A percentile compares a stretch with the other conserved stretches of the same genome.
Evolutionary conservation across 2,329 filamentous ascomycete genomes (phyloP).

Genomic region (Aspergillus luchuensis): DNA sequence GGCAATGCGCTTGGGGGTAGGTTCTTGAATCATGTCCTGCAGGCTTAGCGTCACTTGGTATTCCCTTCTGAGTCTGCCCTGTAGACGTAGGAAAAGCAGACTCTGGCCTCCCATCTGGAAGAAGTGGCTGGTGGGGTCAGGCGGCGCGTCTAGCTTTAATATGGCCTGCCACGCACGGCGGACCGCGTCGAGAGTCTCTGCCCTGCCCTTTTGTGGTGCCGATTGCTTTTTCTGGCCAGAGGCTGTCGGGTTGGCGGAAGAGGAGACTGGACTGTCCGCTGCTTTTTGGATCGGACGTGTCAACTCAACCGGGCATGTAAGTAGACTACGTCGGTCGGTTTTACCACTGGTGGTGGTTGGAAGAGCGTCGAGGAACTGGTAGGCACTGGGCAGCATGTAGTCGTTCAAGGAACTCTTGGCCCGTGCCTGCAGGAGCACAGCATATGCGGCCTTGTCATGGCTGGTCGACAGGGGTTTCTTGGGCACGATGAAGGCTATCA

Average conservation of each 20-base stretch:
- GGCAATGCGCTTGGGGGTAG: background rate
- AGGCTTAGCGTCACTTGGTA: background rate
- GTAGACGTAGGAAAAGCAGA: constrained; percentile 2
- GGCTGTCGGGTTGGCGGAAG: background rate
- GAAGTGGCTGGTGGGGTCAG: background rate
- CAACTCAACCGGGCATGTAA: background rate
- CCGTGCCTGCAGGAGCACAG: background rate
- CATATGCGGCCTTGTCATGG: background rate
- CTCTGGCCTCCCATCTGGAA: constrained; percentile 4
- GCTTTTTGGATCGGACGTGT: background rate
- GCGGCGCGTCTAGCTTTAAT: background rate
- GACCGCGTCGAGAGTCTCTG: background rate
- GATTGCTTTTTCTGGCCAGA: background rate
- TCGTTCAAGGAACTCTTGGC: background rate
- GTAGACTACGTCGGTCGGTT: background rate
- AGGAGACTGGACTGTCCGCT: background rate
- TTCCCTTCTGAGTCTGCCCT: background rate
- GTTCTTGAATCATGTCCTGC: background rate
- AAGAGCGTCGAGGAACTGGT: background rate
- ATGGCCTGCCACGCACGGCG: background rate
- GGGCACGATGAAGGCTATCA: constrained; percentile 6
- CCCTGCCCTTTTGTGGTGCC: background rate
- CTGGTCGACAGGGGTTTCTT: background rate
- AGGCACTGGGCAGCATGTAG: constrained; percentile 8
- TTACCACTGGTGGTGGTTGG: constrained; percentile 7